Base-by-base conservation (phyloP, 2,329 filamentous ascomycete genomes). In the Anisogramma anomala region DNA sequence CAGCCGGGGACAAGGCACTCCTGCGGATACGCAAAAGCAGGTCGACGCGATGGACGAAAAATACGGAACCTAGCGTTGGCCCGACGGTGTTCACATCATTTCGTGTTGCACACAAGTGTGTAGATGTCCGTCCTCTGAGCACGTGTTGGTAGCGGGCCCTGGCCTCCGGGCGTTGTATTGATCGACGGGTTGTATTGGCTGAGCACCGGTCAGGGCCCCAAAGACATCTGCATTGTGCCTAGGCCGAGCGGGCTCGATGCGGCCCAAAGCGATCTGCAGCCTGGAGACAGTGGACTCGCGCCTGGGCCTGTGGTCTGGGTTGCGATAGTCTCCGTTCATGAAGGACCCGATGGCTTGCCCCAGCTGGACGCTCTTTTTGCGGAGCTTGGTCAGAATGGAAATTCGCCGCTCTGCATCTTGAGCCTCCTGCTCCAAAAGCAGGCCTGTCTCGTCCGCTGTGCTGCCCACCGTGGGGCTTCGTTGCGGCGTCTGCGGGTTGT, bases 161-260 rank as follows among this genome's bases (percentile, higher is more conserved):
- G 35, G 39, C 18, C 31, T 31, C 11, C 37, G 36, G 5, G 41
- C 17, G 14, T 37, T 30, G 23, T n/a, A 30, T 4, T 39, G 31
- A 8, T 41, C 41, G n/a, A 27, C 32, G 20, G 18, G 22, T 6
- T 28, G 28, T 7, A 47, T 22, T 11, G 37, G 34, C 20, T 30
- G 37, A 3, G 45, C 45, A n/a, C 45, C 45, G 15, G 45, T 47
- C 25, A 47, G 20, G 17, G 45, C 45, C 22, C 41, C 36, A 18
- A 44, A 44, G 3, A 44, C 25, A 4, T 32, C 31, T 9, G 32
- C 19, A 9, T 44, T 33, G 10, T 36, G 34, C 18, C 19, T 38
- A 3, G 34, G 34, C 11, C 27, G 22, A 10, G 41, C 23, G 18
- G 41, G 37, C 13, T 43, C 36, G 8, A 43, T 28, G 14, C 41